phyloP scores from a whole-genome alignment of 345 rosid genomes.

The Clarkia xantiana region DNA sequence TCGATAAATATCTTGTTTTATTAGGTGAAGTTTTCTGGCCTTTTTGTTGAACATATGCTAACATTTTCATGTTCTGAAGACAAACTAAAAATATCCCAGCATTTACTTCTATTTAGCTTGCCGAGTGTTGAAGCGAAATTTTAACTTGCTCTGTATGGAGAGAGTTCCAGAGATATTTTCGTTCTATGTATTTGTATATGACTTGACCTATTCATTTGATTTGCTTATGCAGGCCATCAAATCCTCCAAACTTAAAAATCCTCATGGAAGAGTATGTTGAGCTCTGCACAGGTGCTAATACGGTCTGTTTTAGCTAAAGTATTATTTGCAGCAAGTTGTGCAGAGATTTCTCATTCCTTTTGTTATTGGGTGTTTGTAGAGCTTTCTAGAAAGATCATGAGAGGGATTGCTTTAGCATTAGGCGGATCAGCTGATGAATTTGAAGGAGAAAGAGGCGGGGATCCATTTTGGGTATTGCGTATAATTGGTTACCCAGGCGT shows the following conservation, averaged over 20 bases:
- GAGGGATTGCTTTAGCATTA: conserved; percentile 61
- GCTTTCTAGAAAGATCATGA: conserved; percentile 65
- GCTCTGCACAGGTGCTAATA: conserved; percentile 53
- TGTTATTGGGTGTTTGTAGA: conserved; percentile 18
- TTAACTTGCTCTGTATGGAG: too few species aligned
- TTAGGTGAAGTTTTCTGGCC: too few species aligned
- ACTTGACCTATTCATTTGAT: background rate
- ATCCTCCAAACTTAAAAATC: conserved; percentile 37
- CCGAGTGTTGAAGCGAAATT: too few species aligned
- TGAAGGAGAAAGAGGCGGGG: conserved; percentile 61
- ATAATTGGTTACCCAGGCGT: conserved; percentile 67
- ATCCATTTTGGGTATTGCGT: conserved; percentile 82
- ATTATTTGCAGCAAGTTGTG: background rate
- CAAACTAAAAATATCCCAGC: too few species aligned
- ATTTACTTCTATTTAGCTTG: too few species aligned
- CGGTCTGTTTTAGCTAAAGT: conserved; percentile 1
- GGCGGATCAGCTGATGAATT: conserved; percentile 54
- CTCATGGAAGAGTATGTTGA: conserved; percentile 55
- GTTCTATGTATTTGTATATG: background rate
- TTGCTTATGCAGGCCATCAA: conserved; percentile 42
- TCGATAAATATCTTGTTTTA: too few species aligned
- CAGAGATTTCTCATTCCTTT: background rate
- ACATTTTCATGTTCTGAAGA: too few species aligned
- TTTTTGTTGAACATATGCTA: too few species aligned
- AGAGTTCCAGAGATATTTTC: background rate